phyloP scores from a whole-genome alignment of 352 stramenopile genomes.

The Hyaloperonospora brassicae region DNA sequence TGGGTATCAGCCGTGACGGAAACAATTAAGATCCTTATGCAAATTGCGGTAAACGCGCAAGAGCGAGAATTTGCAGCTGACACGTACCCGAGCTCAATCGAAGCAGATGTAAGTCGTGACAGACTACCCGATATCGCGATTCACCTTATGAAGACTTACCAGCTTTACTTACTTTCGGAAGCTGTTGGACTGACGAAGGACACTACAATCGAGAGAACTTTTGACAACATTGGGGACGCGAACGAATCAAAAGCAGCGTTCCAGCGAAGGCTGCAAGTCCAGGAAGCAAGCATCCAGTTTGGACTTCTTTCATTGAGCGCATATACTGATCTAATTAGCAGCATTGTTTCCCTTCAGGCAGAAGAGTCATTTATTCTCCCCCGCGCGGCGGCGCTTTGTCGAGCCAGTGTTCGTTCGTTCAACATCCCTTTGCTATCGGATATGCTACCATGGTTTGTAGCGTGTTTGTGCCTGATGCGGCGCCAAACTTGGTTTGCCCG shows the following conservation, averaged over 20 bases:
- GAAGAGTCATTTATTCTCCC: conserved; percentile 41
- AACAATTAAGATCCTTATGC: conserved; percentile 33
- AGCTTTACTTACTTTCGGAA: conserved; percentile 68
- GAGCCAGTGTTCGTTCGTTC: conserved; percentile 33
- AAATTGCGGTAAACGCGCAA: conserved; percentile 27
- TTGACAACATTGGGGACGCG: conserved; percentile 2
- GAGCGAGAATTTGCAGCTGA: conserved; percentile 11
- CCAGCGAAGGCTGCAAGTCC: conserved; percentile 40
- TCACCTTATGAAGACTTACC: conserved; percentile 60
- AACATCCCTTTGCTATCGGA: conserved; percentile 50
- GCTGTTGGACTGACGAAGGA: conserved; percentile 58
- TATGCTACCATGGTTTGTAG: conserved; percentile 70
- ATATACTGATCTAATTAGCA: conserved; percentile 45
- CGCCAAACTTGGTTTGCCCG: conserved; percentile 73
- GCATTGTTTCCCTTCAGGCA: conserved; percentile 37
- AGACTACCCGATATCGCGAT: conserved; percentile 36
- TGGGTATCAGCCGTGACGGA: conserved; percentile 29
- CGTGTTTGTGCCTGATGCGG: conserved; percentile 68
- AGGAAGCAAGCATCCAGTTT: conserved; percentile 64
- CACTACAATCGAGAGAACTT: conserved; percentile 10
- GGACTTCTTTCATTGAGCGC: conserved; percentile 54
- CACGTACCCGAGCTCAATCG: conserved; percentile 1
- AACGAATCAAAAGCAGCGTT: conserved; percentile 9
- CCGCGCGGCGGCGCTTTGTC: conserved; percentile 15
- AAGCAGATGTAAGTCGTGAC: conserved; percentile 1